Evolutionary conservation across 192 early-diverging fungal species (phyloP).

Genomic region (Neocallimastix lanati): DNA sequence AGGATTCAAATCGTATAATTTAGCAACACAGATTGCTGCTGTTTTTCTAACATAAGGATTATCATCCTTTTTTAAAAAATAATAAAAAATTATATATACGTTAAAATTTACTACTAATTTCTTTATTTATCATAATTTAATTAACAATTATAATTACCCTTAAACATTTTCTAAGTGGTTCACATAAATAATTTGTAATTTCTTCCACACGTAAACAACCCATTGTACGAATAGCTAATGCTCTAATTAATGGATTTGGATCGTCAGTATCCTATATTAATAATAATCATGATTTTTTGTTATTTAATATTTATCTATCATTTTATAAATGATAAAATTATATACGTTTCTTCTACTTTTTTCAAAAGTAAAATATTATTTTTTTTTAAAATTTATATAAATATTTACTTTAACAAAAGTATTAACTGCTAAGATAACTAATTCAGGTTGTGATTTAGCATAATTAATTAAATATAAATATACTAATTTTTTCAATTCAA

Average conservation of each 20-base stretch:
- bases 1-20: slow-evolving; percentile 77
- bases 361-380: too few relatives aligned
- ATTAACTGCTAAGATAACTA: slow-evolving; percentile 78
- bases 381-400: background rate
- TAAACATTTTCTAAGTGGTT: slow-evolving; percentile 43
- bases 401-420: slow-evolving; percentile 59
- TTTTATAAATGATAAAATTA: too few relatives aligned
- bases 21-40: slow-evolving; percentile 80
- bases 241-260: slow-evolving; percentile 83
- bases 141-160: slow-evolving; percentile 20
- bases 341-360: too few relatives aligned
- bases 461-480: slow-evolving; percentile 96
- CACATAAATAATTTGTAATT: slow-evolving; percentile 64
- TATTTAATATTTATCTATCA: background rate
- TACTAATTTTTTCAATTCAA: slow-evolving; percentile 49
- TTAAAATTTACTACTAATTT: too few relatives aligned
- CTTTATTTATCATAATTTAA: slow-evolving; percentile 6
- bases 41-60: slow-evolving; percentile 97
- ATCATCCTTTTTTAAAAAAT: slow-evolving; percentile 26
- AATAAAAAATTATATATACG: too few relatives aligned
- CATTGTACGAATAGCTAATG: slow-evolving; percentile 92
- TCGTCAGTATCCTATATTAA: slow-evolving; percentile 61
- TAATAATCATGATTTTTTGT: background rate
- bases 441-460: slow-evolving; percentile 75
- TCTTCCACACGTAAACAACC: slow-evolving; percentile 86